phyloP scores from a whole-genome alignment of 768 basidiomycete species.

The Botryobasidium botryosum region DNA sequence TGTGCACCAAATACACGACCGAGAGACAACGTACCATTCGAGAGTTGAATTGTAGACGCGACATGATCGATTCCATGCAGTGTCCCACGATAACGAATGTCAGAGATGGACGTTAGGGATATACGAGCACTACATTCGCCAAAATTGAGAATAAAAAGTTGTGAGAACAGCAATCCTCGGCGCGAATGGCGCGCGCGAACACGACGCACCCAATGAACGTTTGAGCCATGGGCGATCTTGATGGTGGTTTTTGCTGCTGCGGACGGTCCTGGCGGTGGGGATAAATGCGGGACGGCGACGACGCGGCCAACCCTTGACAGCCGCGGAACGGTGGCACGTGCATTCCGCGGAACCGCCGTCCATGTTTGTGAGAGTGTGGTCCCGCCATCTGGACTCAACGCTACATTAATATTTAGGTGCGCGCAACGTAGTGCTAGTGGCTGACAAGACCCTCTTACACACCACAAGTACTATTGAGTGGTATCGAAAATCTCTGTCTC shows the following conservation, averaged over 20 bases:
- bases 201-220: conserved; percentile 53
- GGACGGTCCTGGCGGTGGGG: no score
- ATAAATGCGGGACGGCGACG: no score
- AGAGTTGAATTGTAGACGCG: conserved; percentile 74
- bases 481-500: no score
- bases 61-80: conserved; percentile 73
- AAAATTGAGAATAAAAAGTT: background rate
- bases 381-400: no score
- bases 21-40: conserved; percentile 42
- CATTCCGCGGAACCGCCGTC: no score
- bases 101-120: conserved; percentile 78
- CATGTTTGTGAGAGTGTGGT: no score
- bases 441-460: no score
- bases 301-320: no score
- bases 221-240: conserved; percentile 34
- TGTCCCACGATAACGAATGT: conserved; percentile 80
- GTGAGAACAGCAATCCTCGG: background rate
- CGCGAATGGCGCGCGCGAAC: background rate
- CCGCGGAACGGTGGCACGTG: no score
- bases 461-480: no score
- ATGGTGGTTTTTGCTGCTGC: background rate
- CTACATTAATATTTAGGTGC: no score
- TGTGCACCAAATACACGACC: background rate
- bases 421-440: no score
- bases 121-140: conserved; percentile 24